Base-by-base conservation (phyloP, 306 rosid species). In the Carpinus fangiana region DNA sequence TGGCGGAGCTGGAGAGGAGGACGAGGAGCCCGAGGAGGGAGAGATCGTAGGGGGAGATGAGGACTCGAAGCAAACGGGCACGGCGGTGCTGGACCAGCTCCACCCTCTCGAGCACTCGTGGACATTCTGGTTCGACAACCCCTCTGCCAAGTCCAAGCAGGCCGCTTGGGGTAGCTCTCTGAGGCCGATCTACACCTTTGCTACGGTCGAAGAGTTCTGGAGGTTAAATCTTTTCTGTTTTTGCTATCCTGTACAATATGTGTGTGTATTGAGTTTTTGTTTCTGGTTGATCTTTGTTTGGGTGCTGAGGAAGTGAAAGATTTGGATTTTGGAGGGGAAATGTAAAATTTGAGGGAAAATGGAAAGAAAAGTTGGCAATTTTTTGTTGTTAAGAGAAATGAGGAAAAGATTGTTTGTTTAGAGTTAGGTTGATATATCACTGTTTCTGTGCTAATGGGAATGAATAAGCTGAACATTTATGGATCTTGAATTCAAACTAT, bases 41-140 rank as follows among this genome's bases (percentile, higher is more conserved):
- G 98, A 96, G 92, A 90, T 93, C 88, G 82, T 73, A 16, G 93
- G 86, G 8, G 96, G 76, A 5, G 92, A 84, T 1, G 93, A 82
- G 10, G 67, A 90, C 2, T 89, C 91, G 67, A 88, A 84, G 76
- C 76, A 80, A 5, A 69, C 51, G 5, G 11, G 92, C 12, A 28
- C 79, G 43, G 74, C 83, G 31, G 34, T 76, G 18, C 79, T 71
- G 16, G 85, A 70, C 7, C 87, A 83, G 79, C 78, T 86, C 17
- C 98, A 91, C 80, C 91, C 90, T 11, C 89, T 96, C 20, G 98
- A 96, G 90, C 78, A 91, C 71, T 86, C 97, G 0, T 96, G 98
- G 98, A 96, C 99, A 50, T 96, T 96, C 87, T 93, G 98, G 99
- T 96, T 96, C 78, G 97, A 93, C 77, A 93, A 70, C 53, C 91